Conservation (phyloP, 495 filamentous ascomycete species). For the Xylaria curta region DNA sequence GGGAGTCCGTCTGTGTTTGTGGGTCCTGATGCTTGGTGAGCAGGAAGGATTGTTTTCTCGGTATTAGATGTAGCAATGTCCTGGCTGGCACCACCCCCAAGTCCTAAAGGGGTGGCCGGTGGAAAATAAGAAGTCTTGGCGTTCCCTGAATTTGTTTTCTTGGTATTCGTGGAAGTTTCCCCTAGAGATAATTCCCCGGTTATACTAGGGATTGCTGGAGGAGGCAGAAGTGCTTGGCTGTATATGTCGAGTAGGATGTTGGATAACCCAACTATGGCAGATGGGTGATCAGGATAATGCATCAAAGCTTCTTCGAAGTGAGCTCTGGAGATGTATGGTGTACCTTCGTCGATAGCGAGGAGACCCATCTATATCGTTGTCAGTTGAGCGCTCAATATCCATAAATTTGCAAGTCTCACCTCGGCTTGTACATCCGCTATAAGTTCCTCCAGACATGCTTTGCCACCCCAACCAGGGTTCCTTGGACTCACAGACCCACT, state of each 20-base stretch:
- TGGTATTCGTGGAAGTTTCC: conserved; percentile 29
- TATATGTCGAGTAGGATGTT: conserved; percentile 89
- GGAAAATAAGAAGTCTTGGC: conserved; percentile 23
- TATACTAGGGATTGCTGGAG: conserved; percentile 51
- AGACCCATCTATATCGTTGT: conserved; percentile 65
- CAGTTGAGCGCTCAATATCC: conserved; percentile 3
- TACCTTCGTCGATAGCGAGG: conserved; percentile 65
- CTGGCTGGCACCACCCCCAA: conserved; percentile 32
- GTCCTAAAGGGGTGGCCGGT: conserved; percentile 50
- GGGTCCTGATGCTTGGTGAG: conserved; percentile 19
- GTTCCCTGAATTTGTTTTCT: conserved; percentile 6
- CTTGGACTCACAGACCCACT: conserved; percentile 56
- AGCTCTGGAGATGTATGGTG: conserved; percentile 69
- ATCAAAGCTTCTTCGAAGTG: conserved; percentile 81
- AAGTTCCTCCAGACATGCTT: conserved; percentile 77
- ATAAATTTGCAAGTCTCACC: conserved; percentile 49
- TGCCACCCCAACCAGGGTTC: conserved; percentile 72
- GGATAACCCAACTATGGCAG: conserved; percentile 80
- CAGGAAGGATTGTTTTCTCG: conserved; percentile 14
- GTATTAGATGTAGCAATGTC: conserved; percentile 14
- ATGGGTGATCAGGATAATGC: conserved; percentile 75
- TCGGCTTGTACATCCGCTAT: conserved; percentile 82
- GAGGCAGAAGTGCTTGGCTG: conserved; percentile 62
- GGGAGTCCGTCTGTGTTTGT: conserved; percentile 44
- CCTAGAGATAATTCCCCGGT: conserved; percentile 33